A percentile compares a stretch with the other conserved stretches of the same genome.
Conservation (phyloP, 129 eudicot species). For the Flaveria trinervia region DNA sequence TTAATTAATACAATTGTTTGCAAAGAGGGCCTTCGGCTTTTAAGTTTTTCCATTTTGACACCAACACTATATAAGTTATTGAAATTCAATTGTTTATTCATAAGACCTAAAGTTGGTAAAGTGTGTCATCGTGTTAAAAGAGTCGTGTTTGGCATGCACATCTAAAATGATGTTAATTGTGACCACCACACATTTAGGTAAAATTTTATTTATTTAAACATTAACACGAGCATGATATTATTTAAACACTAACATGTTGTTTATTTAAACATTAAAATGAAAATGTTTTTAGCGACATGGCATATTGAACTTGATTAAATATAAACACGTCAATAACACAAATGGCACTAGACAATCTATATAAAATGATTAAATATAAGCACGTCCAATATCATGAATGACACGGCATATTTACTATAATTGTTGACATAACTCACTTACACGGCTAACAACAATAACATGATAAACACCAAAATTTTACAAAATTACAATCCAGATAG, state of each 20-base stretch:
- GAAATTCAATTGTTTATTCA: neutral
- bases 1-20: slow-evolving; percentile 1
- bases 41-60: neutral
- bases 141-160: neutral
- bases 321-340: neutral
- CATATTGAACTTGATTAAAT: neutral
- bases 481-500: neutral
- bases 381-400: neutral
- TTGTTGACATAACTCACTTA: neutral
- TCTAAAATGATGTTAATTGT: neutral
- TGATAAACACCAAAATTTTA: neutral
- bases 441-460: neutral
- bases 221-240: neutral
- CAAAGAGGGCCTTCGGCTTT: slow-evolving; percentile 15
- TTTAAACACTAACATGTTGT: neutral
- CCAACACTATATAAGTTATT: neutral
- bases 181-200: neutral
- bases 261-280: neutral
- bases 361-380: neutral
- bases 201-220: neutral
- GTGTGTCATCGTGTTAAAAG: no score
- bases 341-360: neutral
- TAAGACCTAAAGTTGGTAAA: neutral
- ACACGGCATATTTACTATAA: neutral
- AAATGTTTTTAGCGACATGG: no score